Evolutionary conservation across 1,139 yeast genomes (phyloP).

Genomic region (Yamadazyma atmosphaerica): DNA sequence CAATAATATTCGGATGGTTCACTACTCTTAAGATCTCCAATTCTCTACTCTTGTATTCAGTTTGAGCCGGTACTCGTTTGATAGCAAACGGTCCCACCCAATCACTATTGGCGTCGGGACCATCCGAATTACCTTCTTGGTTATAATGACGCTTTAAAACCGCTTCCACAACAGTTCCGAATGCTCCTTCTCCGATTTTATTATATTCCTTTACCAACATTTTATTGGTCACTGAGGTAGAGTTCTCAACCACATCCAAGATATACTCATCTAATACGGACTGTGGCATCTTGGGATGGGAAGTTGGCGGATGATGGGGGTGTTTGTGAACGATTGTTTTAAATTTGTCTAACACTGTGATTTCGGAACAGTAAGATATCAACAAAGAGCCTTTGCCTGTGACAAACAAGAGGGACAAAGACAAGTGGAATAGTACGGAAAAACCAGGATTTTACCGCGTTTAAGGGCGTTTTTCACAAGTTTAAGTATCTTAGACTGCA

Average conservation of each 20-base stretch:
- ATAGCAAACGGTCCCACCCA: conserved; percentile 84
- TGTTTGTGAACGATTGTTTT: not conserved
- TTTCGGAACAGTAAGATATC: too few species aligned
- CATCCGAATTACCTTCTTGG: conserved; percentile 7
- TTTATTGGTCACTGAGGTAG: conserved; percentile 50
- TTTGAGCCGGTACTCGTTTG: conserved; percentile 80
- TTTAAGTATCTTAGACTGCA: too few species aligned
- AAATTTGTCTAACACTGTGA: not conserved
- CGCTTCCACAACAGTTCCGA: conserved; percentile 81
- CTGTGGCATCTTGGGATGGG: conserved; percentile 8
- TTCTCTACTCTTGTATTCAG: conserved; percentile 80
- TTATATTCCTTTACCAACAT: conserved; percentile 73
- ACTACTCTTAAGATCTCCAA: conserved; percentile 72
- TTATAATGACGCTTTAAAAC: conserved; percentile 39
- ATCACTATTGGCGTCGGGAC: conserved; percentile 20
- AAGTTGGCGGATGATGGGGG: not conserved
- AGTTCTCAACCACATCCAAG: conserved; percentile 60
- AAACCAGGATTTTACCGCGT: too few species aligned
- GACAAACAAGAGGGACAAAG: too few species aligned
- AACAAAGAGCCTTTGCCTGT: too few species aligned
- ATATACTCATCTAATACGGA: conserved; percentile 17
- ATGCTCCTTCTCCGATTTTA: conserved; percentile 81
- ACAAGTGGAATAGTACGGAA: too few species aligned
- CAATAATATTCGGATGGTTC: conserved; percentile 75
- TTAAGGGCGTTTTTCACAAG: too few species aligned